Percentiles rank a stretch among this genome's conserved stretches.
Evolutionary conservation across 202 grass and related monocot species (phyloP).

Genomic region (Digitaria exilis): DNA sequence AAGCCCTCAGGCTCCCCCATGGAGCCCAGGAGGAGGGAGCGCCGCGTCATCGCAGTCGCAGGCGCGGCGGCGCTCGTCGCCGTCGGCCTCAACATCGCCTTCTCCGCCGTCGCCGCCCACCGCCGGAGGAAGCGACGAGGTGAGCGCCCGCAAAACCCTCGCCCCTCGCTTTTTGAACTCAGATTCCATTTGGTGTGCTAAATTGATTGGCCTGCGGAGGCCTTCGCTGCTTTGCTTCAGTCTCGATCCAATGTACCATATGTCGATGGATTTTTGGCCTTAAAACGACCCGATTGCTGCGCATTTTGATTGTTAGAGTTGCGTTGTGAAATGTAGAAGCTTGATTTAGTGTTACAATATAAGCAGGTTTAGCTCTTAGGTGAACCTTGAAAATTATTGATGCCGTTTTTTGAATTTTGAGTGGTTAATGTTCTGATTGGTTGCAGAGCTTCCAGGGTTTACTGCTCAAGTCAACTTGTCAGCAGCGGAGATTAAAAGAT

Average conservation of each 20-base stretch:
- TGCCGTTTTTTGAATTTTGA: background rate
- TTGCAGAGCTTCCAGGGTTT: conserved; percentile 79
- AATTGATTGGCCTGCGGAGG: background rate
- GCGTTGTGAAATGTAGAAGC: background rate
- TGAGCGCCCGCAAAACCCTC: conserved; percentile 25
- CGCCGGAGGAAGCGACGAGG: conserved; percentile 57
- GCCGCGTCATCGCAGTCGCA: conserved; percentile 46
- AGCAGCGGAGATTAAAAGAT: conserved; percentile 66
- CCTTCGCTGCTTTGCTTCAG: background rate
- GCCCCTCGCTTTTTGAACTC: background rate
- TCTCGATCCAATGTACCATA: conserved; percentile 30
- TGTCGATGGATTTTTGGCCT: background rate
- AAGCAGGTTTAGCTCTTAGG: background rate
- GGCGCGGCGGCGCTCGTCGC: conserved; percentile 79
- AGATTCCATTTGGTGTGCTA: background rate
- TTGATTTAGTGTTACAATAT: background rate
- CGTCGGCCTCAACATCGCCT: conserved; percentile 78
- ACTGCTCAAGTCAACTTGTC: conserved; percentile 71
- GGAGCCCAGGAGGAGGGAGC: conserved; percentile 56
- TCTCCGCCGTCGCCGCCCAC: conserved; percentile 72
- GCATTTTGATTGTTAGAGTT: background rate
- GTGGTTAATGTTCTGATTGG: conserved; percentile 32
- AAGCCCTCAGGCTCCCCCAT: conserved; percentile 39
- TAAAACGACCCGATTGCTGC: background rate
- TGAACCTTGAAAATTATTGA: background rate